phyloP scores from a whole-genome alignment of 2,329 filamentous ascomycete genomes.

The Xylaria sp. region DNA sequence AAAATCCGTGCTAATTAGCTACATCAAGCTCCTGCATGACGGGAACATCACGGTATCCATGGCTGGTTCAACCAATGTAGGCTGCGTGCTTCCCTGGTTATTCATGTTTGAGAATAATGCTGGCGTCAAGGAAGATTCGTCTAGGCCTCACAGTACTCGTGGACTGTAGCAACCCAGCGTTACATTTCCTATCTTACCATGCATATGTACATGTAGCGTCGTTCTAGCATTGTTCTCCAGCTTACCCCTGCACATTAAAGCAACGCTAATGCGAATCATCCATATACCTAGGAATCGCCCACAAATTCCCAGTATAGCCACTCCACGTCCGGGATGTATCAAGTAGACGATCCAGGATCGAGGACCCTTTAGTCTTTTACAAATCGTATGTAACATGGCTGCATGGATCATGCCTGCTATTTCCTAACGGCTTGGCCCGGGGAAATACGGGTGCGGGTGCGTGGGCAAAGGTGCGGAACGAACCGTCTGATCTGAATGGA shows the following conservation, averaged over 20 bases:
- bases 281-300: slow-evolving; percentile 1
- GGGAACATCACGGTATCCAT: slow-evolving; percentile 9
- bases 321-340: background rate
- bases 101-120: slow-evolving; percentile 26
- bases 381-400: slow-evolving; percentile 8
- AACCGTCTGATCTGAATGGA: slow-evolving; percentile 22
- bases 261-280: slow-evolving; percentile 32
- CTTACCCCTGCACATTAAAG: slow-evolving; percentile 12
- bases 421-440: slow-evolving; percentile 30
- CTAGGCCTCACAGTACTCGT: slow-evolving; percentile 1
- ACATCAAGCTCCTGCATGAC: slow-evolving; percentile 14
- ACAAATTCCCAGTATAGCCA: background rate
- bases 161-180: background rate
- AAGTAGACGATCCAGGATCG: background rate
- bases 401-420: slow-evolving; percentile 20
- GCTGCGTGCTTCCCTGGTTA: background rate
- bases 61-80: slow-evolving; percentile 19
- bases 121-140: slow-evolving; percentile 2
- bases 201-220: slow-evolving; percentile 13
- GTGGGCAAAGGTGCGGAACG: slow-evolving; percentile 20
- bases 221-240: slow-evolving; percentile 18
- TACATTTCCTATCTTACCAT: slow-evolving; percentile 16
- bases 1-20: slow-evolving; percentile 27
- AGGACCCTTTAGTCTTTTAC: slow-evolving; percentile 14
- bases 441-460: slow-evolving; percentile 25